A percentile compares a stretch with the other conserved stretches of the same genome.
These are phyloP conservation scores for Aurinia saxatilis DNA, from an alignment of 345 rosid genomes.

Conservation along the genomic window DNA sequence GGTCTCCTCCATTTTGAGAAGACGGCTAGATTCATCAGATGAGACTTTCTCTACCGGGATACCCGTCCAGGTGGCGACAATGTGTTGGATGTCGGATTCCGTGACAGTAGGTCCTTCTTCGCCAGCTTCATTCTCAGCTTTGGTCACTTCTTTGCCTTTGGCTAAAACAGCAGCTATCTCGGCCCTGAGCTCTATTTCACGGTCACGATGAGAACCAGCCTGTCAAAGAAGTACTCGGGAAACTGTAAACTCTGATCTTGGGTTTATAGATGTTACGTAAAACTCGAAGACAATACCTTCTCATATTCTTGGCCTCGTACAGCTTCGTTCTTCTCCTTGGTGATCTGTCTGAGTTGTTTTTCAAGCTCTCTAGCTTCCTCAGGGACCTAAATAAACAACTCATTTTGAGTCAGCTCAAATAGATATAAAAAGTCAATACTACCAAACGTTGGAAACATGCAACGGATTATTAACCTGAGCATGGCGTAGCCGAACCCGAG, in stretches of 20 bases:
- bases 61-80: conserved; percentile 93
- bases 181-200: conserved; percentile 92
- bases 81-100: conserved; percentile 89
- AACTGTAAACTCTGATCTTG: not conserved
- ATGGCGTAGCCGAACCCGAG: conserved; percentile 94
- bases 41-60: conserved; percentile 99
- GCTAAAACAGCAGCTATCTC: conserved; percentile 75
- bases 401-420: conserved; percentile 8
- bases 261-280: not conserved
- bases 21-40: conserved; percentile 88
- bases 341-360: conserved; percentile 86
- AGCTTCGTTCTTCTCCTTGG: conserved; percentile 94
- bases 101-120: conserved; percentile 84
- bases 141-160: conserved; percentile 90
- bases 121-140: conserved; percentile 86
- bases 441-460: not conserved
- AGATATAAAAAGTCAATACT: not conserved
- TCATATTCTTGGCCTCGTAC: conserved; percentile 93
- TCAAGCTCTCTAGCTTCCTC: conserved; percentile 98
- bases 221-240: conserved; percentile 26
- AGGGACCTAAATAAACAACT: conserved; percentile 57
- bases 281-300: conserved; percentile 43
- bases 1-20: conserved; percentile 91
- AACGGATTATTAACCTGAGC: conserved; percentile 55
- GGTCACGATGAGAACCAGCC: conserved; percentile 94